Evolutionary conservation across 345 rosid genomes (phyloP).

Genomic region (Eucalyptus albens): DNA sequence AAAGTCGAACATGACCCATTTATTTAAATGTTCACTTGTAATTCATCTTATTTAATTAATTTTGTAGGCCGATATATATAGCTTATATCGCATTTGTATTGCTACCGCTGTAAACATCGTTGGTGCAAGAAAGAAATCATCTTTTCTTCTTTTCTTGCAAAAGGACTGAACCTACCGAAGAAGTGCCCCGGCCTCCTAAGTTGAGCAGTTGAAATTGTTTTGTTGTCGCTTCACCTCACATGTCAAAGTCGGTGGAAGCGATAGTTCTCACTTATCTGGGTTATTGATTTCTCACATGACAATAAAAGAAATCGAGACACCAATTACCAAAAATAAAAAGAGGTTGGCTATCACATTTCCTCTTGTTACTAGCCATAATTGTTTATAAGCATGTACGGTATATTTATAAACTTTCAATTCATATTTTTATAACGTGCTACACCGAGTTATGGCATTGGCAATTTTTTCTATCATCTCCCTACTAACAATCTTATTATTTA

Average conservation of each 20-base stretch:
- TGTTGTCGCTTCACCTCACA: not conserved
- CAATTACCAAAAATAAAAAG: too few species aligned
- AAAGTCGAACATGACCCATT: too few species aligned
- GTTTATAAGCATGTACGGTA: not conserved
- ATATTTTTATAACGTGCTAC: not conserved
- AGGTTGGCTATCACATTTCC: not conserved
- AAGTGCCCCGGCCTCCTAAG: not conserved
- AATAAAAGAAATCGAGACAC: not conserved
- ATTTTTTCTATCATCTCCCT: not conserved
- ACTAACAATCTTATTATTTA: too few species aligned
- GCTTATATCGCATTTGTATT: not conserved
- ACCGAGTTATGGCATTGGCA: not conserved
- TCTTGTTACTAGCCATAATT: not conserved
- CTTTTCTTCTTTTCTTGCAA: not conserved
- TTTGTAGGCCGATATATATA: too few species aligned
- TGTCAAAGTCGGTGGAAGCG: not conserved
- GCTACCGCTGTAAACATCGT: not conserved
- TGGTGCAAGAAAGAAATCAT: not conserved
- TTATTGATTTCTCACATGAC: not conserved
- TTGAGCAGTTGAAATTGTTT: not conserved
- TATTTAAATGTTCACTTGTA: not conserved
- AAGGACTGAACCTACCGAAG: rapidly evolving
- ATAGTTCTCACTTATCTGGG: not conserved
- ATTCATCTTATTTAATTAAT: too few species aligned
- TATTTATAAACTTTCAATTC: not conserved